Conservation (phyloP, 2,329 filamentous ascomycete species). For the Domatiomyces catenatus region DNA sequence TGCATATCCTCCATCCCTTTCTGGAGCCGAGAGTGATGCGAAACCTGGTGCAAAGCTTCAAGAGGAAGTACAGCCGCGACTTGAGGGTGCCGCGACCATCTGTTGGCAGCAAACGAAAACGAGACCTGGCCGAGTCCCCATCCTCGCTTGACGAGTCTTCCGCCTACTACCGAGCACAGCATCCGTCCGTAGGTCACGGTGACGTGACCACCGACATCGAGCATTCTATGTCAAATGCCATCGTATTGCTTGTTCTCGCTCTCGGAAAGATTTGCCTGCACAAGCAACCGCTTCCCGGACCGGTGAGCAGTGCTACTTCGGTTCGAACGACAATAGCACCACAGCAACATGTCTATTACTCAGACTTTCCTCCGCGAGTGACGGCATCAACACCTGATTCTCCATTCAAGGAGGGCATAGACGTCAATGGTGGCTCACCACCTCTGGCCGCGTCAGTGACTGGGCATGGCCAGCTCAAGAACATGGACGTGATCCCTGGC, state of each 20-base stretch:
- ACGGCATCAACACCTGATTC: slow-evolving; percentile 15
- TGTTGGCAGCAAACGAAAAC: slow-evolving; percentile 15
- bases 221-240: slow-evolving; percentile 59
- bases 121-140: slow-evolving; percentile 13
- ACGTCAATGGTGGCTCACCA: slow-evolving; percentile 8
- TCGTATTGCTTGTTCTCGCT: slow-evolving; percentile 70
- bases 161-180: background rate
- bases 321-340: slow-evolving; percentile 18
- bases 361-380: slow-evolving; percentile 9
- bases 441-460: slow-evolving; percentile 5
- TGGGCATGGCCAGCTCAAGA: slow-evolving; percentile 38
- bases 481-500: slow-evolving; percentile 75
- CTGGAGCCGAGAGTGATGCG: slow-evolving; percentile 40
- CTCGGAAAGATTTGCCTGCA: slow-evolving; percentile 65
- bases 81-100: slow-evolving; percentile 2
- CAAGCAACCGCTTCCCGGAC: slow-evolving; percentile 36
- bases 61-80: slow-evolving; percentile 31
- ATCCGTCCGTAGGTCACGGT: slow-evolving; percentile 10
- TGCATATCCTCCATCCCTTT: slow-evolving; percentile 51
- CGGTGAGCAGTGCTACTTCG: slow-evolving; percentile 19
- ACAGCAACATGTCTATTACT: slow-evolving; percentile 17
- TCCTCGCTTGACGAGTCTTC: slow-evolving; percentile 8
- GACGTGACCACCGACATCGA: slow-evolving; percentile 21
- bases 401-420: slow-evolving; percentile 8
- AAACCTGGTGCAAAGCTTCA: slow-evolving; percentile 37